phyloP scores from a whole-genome alignment of 23 red algal species.

The Agarophyton chilense region DNA sequence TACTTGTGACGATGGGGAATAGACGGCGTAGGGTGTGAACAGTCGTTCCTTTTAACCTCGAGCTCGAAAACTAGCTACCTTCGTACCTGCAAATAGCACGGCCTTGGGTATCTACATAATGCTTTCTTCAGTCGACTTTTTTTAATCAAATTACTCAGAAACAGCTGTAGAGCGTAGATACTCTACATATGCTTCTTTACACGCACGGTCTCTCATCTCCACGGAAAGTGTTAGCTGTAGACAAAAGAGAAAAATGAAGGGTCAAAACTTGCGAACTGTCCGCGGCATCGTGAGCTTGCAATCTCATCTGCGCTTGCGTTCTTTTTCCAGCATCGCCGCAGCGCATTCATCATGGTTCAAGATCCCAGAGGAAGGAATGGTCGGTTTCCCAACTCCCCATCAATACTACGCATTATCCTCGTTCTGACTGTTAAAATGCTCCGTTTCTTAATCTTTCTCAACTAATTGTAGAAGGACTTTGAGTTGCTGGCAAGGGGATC shows the following conservation, averaged over 20 bases:
- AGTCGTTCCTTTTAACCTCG: too few relatives aligned
- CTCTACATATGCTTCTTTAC: too few relatives aligned
- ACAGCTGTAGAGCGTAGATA: not conserved
- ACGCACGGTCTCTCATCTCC: too few relatives aligned
- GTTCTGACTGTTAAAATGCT: not conserved
- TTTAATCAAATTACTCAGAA: not conserved
- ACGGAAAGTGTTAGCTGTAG: too few relatives aligned
- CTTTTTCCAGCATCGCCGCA: slow-evolving; percentile 28
- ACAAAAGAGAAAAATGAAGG: not conserved
- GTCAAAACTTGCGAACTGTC: not conserved
- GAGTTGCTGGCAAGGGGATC: slow-evolving; percentile 63
- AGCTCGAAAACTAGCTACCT: too few relatives aligned
- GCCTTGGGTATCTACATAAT: too few relatives aligned
- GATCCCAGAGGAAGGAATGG: slow-evolving; percentile 62
- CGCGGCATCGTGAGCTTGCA: not conserved
- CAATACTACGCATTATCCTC: too few relatives aligned
- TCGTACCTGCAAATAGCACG: too few relatives aligned
- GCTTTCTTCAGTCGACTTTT: too few relatives aligned
- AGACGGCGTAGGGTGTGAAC: too few relatives aligned
- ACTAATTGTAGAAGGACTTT: slow-evolving; percentile 33
- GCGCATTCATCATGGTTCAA: slow-evolving; percentile 75
- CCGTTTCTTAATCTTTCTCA: not conserved
- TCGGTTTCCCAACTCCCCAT: not conserved
- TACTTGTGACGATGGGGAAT: too few relatives aligned
- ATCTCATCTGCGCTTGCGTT: not conserved